Percentiles rank a stretch among this genome's conserved stretches.
These are phyloP conservation scores for Scedosporium dehoogii DNA, from an alignment of 2,329 filamentous ascomycete species.

Conservation along the genomic window DNA sequence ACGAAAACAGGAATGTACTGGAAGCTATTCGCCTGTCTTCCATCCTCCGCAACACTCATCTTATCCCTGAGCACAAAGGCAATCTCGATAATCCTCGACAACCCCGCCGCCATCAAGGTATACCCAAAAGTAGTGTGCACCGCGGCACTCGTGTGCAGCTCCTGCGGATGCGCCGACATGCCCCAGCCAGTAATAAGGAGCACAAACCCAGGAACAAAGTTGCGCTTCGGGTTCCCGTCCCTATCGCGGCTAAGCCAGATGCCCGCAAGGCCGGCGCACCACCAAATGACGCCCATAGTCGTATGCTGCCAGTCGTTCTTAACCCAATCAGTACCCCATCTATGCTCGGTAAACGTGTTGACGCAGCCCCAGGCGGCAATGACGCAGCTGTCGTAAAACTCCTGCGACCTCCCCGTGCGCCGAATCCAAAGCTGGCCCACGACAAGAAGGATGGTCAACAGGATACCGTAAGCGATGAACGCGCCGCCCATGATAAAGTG, in stretches of 20 bases:
- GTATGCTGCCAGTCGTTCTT: conserved; percentile 96
- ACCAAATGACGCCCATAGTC: conserved; percentile 99
- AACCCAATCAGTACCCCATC: conserved; percentile 84
- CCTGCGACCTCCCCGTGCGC: conserved; percentile 75
- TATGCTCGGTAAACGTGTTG: conserved; percentile 96
- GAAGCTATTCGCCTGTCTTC: conserved; percentile 55
- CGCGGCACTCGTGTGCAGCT: conserved; percentile 73
- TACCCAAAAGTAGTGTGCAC: conserved; percentile 88
- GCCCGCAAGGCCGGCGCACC: conserved; percentile 83
- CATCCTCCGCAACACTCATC: conserved; percentile 53
- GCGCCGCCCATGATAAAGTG: conserved; percentile 99
- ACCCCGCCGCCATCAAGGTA: conserved; percentile 82
- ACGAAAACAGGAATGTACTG: conserved; percentile 45
- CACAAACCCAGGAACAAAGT: conserved; percentile 86
- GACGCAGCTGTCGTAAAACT: conserved; percentile 88
- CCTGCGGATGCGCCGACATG: conserved; percentile 87
- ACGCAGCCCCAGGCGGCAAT: conserved; percentile 94
- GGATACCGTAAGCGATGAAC: conserved; percentile 87
- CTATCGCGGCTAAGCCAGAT: conserved; percentile 84
- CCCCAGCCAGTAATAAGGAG: conserved; percentile 89
- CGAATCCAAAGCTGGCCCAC: conserved; percentile 84
- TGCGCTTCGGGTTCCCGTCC: conserved; percentile 78
- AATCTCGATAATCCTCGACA: conserved; percentile 82
- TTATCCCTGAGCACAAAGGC: conserved; percentile 75
- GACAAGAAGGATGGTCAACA: conserved; percentile 76